A percentile compares a stretch with the other conserved stretches of the same genome.
Evolutionary conservation across 2,329 filamentous ascomycete genomes (phyloP).

Genomic region (Botrytis byssoidea): DNA sequence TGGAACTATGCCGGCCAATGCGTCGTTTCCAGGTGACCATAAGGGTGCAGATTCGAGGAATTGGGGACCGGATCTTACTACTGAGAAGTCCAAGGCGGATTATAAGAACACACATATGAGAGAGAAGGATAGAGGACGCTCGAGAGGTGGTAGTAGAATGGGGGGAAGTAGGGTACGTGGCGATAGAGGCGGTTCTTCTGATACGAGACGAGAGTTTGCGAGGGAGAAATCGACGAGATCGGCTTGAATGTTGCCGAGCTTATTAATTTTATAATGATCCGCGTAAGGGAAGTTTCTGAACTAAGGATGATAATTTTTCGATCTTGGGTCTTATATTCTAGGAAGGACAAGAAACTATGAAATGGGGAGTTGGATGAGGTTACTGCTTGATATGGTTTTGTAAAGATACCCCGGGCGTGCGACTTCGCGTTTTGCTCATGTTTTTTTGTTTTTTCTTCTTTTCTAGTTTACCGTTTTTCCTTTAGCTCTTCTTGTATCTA

Average conservation of each 20-base stretch:
- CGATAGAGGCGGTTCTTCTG: not conserved
- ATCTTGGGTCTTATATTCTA: not conserved
- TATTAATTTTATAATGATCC: not conserved
- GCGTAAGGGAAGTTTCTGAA: not conserved
- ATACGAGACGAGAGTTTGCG: not conserved
- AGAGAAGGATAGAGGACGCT: not conserved
- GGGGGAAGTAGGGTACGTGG: not conserved
- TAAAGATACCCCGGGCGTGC: not conserved
- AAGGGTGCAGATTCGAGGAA: not conserved
- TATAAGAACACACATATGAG: not conserved
- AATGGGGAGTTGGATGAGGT: not conserved
- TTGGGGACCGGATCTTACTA: not conserved
- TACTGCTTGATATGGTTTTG: not conserved
- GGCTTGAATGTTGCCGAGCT: not conserved
- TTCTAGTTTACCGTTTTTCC: not conserved
- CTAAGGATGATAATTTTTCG: too few species aligned
- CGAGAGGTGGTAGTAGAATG: not conserved
- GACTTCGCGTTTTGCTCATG: not conserved
- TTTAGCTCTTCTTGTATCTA: not conserved
- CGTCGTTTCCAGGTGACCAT: not conserved
- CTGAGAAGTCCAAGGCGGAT: not conserved
- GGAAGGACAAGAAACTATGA: too few species aligned
- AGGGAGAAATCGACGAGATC: not conserved
- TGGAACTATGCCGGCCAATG: not conserved
- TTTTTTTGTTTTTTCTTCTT: not conserved